phyloP scores from a whole-genome alignment of 2,329 filamentous ascomycete species.

The Xylariaceae sp. region DNA sequence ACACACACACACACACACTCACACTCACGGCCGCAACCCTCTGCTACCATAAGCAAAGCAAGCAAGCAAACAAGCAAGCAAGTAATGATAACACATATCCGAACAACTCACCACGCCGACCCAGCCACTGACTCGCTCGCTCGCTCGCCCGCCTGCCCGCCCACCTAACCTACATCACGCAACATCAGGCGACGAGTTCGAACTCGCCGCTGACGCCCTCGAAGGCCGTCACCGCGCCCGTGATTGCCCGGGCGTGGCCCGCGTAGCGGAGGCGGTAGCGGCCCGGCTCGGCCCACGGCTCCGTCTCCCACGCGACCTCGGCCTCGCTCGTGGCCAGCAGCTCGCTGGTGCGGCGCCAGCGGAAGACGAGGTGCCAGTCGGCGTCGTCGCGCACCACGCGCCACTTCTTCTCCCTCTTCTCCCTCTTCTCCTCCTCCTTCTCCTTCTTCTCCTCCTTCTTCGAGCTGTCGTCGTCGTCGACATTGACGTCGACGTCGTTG shows the following conservation, averaged over 20 bases:
- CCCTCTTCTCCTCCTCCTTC: conserved; percentile 3
- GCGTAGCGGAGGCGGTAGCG: conserved; percentile 73
- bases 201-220: conserved; percentile 56
- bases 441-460: conserved; percentile 8
- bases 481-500: conserved; percentile 22
- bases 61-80: too few relatives aligned
- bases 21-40: too few relatives aligned
- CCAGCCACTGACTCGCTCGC: too few relatives aligned
- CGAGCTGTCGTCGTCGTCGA: conserved; percentile 8
- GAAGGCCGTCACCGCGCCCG: conserved; percentile 59
- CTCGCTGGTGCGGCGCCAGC: conserved; percentile 67
- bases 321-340: conserved; percentile 70
- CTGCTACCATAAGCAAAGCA: too few relatives aligned
- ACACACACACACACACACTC: too few relatives aligned
- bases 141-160: too few relatives aligned
- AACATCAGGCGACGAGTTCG: conserved; percentile 14
- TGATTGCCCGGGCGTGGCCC: conserved; percentile 65
- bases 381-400: conserved; percentile 60
- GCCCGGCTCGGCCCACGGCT: conserved; percentile 47
- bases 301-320: conserved; percentile 70
- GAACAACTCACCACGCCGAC: too few relatives aligned
- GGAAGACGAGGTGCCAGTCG: conserved; percentile 77
- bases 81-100: too few relatives aligned
- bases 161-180: too few relatives aligned
- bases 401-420: conserved; percentile 50